phyloP scores from a whole-genome alignment of 148 eudicot genomes.

The Vaccinium macrocarpon region DNA sequence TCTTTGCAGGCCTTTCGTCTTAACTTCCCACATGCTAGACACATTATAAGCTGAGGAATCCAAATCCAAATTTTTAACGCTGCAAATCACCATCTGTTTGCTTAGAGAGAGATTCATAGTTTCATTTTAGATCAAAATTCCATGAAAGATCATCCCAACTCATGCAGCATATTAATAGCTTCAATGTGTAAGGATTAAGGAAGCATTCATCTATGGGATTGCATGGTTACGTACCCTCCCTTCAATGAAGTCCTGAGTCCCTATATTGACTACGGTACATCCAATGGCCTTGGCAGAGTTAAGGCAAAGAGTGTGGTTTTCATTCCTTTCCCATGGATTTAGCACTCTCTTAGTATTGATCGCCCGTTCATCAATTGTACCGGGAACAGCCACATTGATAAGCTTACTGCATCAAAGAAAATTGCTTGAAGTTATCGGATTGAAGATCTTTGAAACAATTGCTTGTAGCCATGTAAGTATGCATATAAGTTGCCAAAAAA shows the following conservation, averaged over 20 bases:
- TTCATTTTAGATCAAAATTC: not conserved
- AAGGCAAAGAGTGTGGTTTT: conserved; percentile 91
- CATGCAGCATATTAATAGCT: not conserved
- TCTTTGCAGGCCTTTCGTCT: not conserved
- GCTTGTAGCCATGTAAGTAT: not conserved
- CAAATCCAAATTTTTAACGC: conserved; percentile 4
- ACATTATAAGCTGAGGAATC: not conserved
- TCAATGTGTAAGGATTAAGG: not conserved
- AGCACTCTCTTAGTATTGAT: conserved; percentile 83
- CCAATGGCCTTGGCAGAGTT: conserved; percentile 99
- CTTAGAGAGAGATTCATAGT: not conserved
- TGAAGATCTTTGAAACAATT: not conserved
- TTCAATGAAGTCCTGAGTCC: conserved; percentile 94
- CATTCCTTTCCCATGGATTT: conserved; percentile 99
- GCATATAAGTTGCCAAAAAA: too few species aligned
- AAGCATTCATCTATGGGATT: not conserved
- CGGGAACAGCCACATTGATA: conserved; percentile 97
- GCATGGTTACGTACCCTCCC: conserved; percentile 73
- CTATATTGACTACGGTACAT: conserved; percentile 94
- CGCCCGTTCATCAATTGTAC: conserved; percentile 96
- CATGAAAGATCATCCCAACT: not conserved
- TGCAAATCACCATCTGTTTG: not conserved
- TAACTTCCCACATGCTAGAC: not conserved
- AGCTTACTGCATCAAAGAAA: conserved; percentile 69
- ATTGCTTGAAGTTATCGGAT: conserved; percentile 7